Evolutionary conservation across 768 basidiomycete species (phyloP).

Genomic region (Lentinula guzmanii): DNA sequence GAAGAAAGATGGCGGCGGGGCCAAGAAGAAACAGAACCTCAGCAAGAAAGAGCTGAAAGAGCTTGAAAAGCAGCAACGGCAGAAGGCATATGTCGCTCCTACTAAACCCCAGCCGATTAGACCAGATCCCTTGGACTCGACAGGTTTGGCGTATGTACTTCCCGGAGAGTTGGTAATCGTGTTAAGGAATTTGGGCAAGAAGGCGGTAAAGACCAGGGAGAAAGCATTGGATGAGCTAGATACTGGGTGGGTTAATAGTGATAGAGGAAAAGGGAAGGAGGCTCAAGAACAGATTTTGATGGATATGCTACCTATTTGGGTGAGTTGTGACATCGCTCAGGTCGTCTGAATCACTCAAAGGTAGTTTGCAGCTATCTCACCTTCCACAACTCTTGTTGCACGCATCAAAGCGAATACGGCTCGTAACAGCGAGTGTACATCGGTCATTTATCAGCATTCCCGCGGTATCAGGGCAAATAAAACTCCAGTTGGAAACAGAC

Average conservation of each 20-base stretch:
- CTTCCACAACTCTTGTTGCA: conserved; percentile 77
- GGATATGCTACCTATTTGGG: conserved; percentile 87
- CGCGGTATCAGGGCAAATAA: conserved; percentile 38
- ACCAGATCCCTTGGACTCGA: conserved; percentile 83
- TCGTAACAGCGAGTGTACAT: conserved; percentile 57
- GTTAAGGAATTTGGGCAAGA: conserved; percentile 79
- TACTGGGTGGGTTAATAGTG: conserved; percentile 56
- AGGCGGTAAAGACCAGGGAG: conserved; percentile 78
- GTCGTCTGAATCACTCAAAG: conserved; percentile 7
- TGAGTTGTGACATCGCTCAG: conserved; percentile 32
- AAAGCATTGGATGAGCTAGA: conserved; percentile 84
- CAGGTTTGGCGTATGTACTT: conserved; percentile 66
- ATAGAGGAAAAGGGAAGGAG: conserved; percentile 31
- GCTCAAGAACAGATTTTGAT: conserved; percentile 33
- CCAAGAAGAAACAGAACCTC: conserved; percentile 20
- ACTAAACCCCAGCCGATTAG: conserved; percentile 67
- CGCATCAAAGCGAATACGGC: conserved; percentile 69
- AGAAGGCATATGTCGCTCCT: conserved; percentile 86
- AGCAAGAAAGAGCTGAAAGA: conserved; percentile 48
- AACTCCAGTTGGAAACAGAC: conserved; percentile 13
- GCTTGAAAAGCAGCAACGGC: conserved; percentile 60
- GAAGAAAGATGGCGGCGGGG: background rate
- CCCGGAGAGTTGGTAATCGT: conserved; percentile 82
- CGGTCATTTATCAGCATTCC: conserved; percentile 56
- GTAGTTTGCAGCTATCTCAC: conserved; percentile 70